Evolutionary conservation across 768 basidiomycete species (phyloP), one percentile per base, ranked within the genome.

Genomic region (Rhodotorula paludigena): DNA sequence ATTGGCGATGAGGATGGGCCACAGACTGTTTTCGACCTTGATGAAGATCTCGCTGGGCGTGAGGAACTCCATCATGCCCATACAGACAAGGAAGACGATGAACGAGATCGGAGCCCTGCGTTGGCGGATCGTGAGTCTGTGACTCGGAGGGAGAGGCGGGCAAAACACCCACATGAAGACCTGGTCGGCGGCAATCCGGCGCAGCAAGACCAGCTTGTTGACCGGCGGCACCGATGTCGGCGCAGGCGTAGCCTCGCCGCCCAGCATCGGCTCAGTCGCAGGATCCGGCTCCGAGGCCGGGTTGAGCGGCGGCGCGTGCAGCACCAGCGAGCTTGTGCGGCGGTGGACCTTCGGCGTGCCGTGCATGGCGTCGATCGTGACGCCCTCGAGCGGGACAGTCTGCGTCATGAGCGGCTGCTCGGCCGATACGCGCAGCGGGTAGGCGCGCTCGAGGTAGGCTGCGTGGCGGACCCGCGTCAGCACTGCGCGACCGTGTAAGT

Each of bases 1-100:
- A 45, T 57, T 35, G 52, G 51, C 58, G 30, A 57, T 33, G 63
- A 64, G 57, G 48, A 57, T 45, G 25, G 56, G 33, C 39, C 42
- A 25, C 41, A 57, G 42, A 14, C 38, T n/a, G 54, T n/a, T 38
- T 21, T 36, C 33, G n/a, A 55, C 33, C 54, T 36, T 36, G 36
- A 39, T 11, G 36, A 15, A 28, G 54, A 55, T 55, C 15, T 36
- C 36, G 15, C n/a, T n/a, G 25, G 54, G 54, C 25, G 54, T 39
- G 3, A 14, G n/a, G 36, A 55, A 39, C 54, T 55, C 38, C 54
- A 55, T 55, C 38, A 55, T 21, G n/a, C 54, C 54, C 54, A 55
- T 55, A 38, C 36, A 38, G 38, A 55, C 54, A 7, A 55, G 54
- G 38, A 55, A 55, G n/a, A 55, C 54, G 54, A 55, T 36, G 35